Conservation (phyloP, 2,329 filamentous ascomycete species). For the Claviceps purpurea region DNA sequence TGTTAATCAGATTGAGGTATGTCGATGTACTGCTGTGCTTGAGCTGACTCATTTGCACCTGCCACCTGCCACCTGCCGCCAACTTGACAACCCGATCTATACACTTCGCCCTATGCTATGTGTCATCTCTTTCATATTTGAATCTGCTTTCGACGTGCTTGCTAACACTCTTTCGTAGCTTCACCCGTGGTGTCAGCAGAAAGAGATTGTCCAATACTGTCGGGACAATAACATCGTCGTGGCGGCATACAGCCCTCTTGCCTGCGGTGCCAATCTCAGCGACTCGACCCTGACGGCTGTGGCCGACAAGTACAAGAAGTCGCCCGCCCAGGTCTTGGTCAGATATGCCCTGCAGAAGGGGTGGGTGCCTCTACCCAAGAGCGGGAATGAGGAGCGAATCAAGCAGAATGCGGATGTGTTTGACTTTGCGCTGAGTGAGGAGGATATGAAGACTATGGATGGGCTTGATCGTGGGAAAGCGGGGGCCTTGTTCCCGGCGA, state of each 20-base stretch:
- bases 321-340: conserved; percentile 52
- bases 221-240: conserved; percentile 60
- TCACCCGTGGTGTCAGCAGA: conserved; percentile 55
- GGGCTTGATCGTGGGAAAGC: conserved; percentile 14
- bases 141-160: not conserved
- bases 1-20: conserved; percentile 61
- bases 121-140: not conserved
- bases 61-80: too few relatives aligned
- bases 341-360: conserved; percentile 58
- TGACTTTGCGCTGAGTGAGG: conserved; percentile 40
- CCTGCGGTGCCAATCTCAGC: conserved; percentile 22
- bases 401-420: conserved; percentile 47
- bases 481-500: conserved; percentile 19
- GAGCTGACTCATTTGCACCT: too few relatives aligned
- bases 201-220: conserved; percentile 37
- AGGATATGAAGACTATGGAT: conserved; percentile 38
- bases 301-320: conserved; percentile 45
- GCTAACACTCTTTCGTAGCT: conserved; percentile 29
- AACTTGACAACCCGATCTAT: not conserved
- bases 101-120: too few relatives aligned
- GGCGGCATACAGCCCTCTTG: conserved; percentile 27
- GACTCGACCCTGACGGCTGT: conserved; percentile 44
- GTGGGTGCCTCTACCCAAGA: conserved; percentile 57
- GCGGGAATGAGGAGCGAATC: conserved; percentile 45
- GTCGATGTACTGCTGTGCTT: conserved; percentile 7